These are phyloP conservation scores for Aspergillus diversus DNA, from an alignment of 495 filamentous ascomycete species.

Conservation along the genomic window DNA sequence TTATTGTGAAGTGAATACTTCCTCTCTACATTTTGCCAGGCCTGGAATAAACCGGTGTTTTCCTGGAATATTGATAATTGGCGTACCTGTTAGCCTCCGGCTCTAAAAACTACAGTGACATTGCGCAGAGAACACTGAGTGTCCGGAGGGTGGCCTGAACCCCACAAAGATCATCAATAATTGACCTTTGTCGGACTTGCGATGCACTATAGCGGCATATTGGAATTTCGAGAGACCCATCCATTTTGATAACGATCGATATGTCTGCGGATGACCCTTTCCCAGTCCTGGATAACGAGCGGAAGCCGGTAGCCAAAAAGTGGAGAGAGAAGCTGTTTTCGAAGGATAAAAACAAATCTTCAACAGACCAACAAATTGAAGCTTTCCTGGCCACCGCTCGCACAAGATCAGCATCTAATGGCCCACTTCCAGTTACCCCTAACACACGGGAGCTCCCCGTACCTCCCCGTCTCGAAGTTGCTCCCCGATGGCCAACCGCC, in stretches of 20 bases:
- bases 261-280: slow-evolving; percentile 51
- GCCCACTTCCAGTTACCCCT: slow-evolving; percentile 19
- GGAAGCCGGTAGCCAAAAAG: slow-evolving; percentile 40
- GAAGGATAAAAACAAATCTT: slow-evolving; percentile 41
- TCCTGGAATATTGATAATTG: neutral
- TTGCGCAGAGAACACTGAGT: slow-evolving; percentile 12
- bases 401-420: slow-evolving; percentile 26
- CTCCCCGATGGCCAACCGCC: slow-evolving; percentile 31
- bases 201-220: slow-evolving; percentile 23
- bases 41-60: neutral
- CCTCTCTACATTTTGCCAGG: neutral
- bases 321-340: slow-evolving; percentile 56
- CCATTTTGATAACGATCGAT: slow-evolving; percentile 20
- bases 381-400: slow-evolving; percentile 48
- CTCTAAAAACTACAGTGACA: too few relatives aligned
- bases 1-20: neutral
- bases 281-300: slow-evolving; percentile 39
- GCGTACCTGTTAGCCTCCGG: neutral
- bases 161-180: slow-evolving; percentile 1
- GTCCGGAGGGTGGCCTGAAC: slow-evolving; percentile 1
- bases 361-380: slow-evolving; percentile 49
- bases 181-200: slow-evolving; percentile 20
- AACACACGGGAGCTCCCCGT: slow-evolving; percentile 24
- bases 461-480: slow-evolving; percentile 25
- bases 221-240: slow-evolving; percentile 16